Conservation (phyloP, 108 stramenopile species). For the Nitzschia inconspicua region DNA sequence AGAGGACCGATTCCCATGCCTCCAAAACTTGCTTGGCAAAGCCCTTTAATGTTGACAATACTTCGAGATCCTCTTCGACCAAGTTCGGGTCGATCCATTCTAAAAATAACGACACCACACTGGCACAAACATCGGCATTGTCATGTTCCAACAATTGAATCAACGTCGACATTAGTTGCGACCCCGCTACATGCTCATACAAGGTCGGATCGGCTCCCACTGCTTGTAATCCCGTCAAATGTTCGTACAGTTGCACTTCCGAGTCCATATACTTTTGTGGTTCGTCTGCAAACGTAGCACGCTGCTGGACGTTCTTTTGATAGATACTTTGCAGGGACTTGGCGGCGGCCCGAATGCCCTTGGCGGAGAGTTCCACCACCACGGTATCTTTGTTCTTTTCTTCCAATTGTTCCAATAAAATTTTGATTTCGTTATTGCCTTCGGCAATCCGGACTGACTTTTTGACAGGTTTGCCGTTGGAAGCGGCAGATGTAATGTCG, state of each 20-base stretch:
- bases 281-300: slow-evolving; percentile 42
- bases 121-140: slow-evolving; percentile 58
- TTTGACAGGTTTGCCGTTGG: slow-evolving; percentile 11
- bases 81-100: slow-evolving; percentile 70
- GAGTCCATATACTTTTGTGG: slow-evolving; percentile 65
- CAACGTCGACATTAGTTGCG: slow-evolving; percentile 28
- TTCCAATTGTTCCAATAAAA: slow-evolving; percentile 68
- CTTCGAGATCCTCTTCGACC: slow-evolving; percentile 20
- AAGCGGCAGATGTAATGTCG: neutral
- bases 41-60: slow-evolving; percentile 1
- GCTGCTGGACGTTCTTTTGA: slow-evolving; percentile 43
- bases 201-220: slow-evolving; percentile 42
- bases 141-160: slow-evolving; percentile 52
- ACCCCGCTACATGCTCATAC: slow-evolving; percentile 35
- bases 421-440: slow-evolving; percentile 47
- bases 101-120: slow-evolving; percentile 51
- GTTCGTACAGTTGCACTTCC: slow-evolving; percentile 71
- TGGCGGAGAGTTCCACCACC: slow-evolving; percentile 46
- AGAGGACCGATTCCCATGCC: slow-evolving; percentile 27
- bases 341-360: slow-evolving; percentile 45
- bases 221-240: slow-evolving; percentile 39
- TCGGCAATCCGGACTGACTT: slow-evolving; percentile 38
- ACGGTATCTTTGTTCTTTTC: slow-evolving; percentile 18
- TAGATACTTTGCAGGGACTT: slow-evolving; percentile 33
- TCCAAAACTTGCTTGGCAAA: slow-evolving; percentile 28